Base-by-base conservation (phyloP, 495 filamentous ascomycete species). In the Aspergillus homomorphus region DNA sequence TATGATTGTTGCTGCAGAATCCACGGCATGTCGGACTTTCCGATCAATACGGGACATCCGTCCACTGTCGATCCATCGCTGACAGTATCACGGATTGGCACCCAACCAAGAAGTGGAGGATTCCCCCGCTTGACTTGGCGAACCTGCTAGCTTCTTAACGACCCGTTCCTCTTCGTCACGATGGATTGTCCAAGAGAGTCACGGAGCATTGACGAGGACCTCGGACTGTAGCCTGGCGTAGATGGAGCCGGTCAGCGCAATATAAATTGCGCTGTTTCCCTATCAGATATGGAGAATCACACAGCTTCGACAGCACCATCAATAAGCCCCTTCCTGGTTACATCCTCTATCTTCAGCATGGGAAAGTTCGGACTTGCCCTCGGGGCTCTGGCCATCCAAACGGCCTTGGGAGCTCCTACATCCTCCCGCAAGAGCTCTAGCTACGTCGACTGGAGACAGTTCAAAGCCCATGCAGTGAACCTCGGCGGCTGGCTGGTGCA, bases 401-500 rank as follows among this genome's bases (percentile, higher is more conserved):
- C 56, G 20, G 10, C 43, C n/a, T n/a, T 62, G 19, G 51, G 50
- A 42, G 16, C 24, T 24, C 49, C 44, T 53, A 42, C 53, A 21
- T 8, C 56, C 41, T 42, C 18, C 28, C 38, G 44, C 24, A 30
- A 53, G 18, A 59, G 18, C 18, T 24, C 52, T 45, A 42, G 43
- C 19, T 69, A 69, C 50, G 53, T 64, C 21, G 48, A 72, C 53
- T 71, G 69, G 67, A 56, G 56, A 42, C 69, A 60, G 20, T 71
- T 67, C 55, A 57, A 62, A 9, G 66, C 59, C 33, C 51, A 69
- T 45, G 68, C 68, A 21, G 66, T 66, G 43, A 73, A 73, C 33
- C 62, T 73, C 14, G 69, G 71, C 9, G 71, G 69, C 33, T 72
- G 69, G 71, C 66, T 73, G 0, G 66, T 64, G 8, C 69, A 73